A percentile compares a stretch with the other conserved stretches of the same genome.
These are phyloP conservation scores for Brettanomyces nanus DNA, from an alignment of 805 yeast genomes.

Conservation along the genomic window DNA sequence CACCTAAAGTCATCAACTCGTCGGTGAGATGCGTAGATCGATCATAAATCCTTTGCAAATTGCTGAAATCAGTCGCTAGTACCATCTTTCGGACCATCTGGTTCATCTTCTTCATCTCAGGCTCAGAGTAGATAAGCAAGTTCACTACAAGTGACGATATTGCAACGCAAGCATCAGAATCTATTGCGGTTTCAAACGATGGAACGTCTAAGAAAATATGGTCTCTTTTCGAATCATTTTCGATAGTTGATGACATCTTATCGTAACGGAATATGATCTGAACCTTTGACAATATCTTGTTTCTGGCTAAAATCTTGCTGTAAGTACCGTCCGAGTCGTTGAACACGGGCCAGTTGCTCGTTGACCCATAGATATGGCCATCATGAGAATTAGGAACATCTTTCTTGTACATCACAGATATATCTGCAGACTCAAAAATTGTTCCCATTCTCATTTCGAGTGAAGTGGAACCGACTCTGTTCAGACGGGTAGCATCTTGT, in stretches of 20 bases:
- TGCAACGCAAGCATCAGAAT: conserved; percentile 65
- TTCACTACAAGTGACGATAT: conserved; percentile 55
- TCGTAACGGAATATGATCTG: conserved; percentile 57
- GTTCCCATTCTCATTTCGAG: conserved; percentile 66
- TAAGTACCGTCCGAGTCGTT: conserved; percentile 48
- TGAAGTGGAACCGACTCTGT: conserved; percentile 19
- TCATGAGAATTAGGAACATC: conserved; percentile 32
- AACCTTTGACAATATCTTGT: conserved; percentile 54
- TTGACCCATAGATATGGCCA: conserved; percentile 54
- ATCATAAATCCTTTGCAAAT: conserved; percentile 28
- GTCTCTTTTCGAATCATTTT: conserved; percentile 27
- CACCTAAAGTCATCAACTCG: conserved; percentile 7
- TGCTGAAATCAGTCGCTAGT: conserved; percentile 63
- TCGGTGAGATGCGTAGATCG: conserved; percentile 5
- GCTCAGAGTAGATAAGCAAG: conserved; percentile 57
- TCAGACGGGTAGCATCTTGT: conserved; percentile 26
- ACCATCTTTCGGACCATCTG: conserved; percentile 59
- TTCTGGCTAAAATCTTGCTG: conserved; percentile 44
- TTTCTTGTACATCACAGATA: conserved; percentile 54
- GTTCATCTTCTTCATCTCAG: conserved; percentile 47
- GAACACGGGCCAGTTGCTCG: conserved; percentile 82
- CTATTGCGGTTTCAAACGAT: conserved; percentile 54
- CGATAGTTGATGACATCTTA: conserved; percentile 35
- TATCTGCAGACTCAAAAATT: conserved; percentile 59
- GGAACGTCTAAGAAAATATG: conserved; percentile 61